Conservation (phyloP, 345 rosid genomes). For the Sonneratia caseolaris region DNA sequence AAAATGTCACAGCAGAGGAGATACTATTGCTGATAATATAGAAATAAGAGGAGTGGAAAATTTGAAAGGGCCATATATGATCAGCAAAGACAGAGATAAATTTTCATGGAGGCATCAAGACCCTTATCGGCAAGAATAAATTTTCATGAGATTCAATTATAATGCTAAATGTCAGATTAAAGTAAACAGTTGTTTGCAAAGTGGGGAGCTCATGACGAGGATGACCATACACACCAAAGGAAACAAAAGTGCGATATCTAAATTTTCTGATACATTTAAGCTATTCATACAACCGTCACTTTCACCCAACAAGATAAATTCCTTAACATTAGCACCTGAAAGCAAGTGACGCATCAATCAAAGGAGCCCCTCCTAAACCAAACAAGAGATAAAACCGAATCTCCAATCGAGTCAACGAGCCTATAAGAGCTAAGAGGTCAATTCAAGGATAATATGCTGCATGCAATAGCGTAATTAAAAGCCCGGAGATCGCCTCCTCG, state of each 20-base stretch:
- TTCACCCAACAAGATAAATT: not conserved
- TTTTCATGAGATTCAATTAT: not conserved
- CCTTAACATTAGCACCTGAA: not conserved
- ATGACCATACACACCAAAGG: too few relatives aligned
- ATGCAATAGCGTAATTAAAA: not conserved
- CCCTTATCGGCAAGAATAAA: not conserved
- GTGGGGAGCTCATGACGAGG: not conserved
- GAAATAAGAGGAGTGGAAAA: not conserved
- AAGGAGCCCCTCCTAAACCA: not conserved
- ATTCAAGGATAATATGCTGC: not conserved
- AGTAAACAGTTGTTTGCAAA: not conserved
- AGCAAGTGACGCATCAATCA: not conserved
- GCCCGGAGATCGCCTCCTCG: not conserved
- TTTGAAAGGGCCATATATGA: not conserved
- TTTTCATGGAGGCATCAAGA: not conserved
- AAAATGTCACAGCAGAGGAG: conserved; percentile 10
- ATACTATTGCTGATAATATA: not conserved
- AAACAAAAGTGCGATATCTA: too few relatives aligned
- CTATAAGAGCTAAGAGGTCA: not conserved
- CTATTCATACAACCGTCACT: too few relatives aligned
- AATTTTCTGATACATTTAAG: too few relatives aligned
- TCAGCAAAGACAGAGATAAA: not conserved
- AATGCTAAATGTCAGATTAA: not conserved
- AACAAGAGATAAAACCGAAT: not conserved
- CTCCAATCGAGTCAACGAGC: not conserved